Evolutionary conservation across 208 protist species (phyloP), one percentile per base, ranked within the genome.

Genomic region (Leishmania guyanensis): DNA sequence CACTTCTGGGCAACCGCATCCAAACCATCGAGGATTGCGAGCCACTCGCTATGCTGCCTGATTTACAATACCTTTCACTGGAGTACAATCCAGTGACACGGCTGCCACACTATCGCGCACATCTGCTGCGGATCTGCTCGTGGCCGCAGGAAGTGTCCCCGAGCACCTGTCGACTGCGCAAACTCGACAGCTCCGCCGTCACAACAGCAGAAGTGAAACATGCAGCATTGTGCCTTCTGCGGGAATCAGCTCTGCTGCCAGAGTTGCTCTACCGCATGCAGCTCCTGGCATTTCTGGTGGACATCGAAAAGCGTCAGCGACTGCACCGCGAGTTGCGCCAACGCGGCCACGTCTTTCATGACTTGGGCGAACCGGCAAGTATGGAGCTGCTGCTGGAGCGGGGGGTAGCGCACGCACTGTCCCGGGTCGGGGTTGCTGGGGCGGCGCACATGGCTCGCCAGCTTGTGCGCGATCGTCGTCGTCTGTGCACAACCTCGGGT

Each of bases 11-110:
- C 8, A 98, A 98, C 81, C 75, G 81, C 78, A 87, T 98, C 62
- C 86, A 88, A 56, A 86, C 84, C 69, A 86, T 98, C 29, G 93
- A 96, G 75, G 87, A 93, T 74, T 96, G 92, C 69, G 93, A 95
- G 78, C 89, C 91, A n/a, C 88, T 98, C 14, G 84, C 87, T 64
- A 62, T 96, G 69, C 84, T 98, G 5, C 86, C 89, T 0, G 80
- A 89, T 53, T 87, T 98, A n/a, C 84, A 85, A 66, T 95, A 91
- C 75, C 89, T 98, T 65, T 94, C 91, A 1, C 78, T 98, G 43
- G 93, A 96, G 83, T 95, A 91, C 81, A 96, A 96, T 78, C 95
- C 95, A 10, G 95, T 98, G 20, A 79, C 89, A 8, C 80, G 84
- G 33, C 89, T 96, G 17, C 88, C 92, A 33, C 90, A 97, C 80